These are phyloP conservation scores for Alternaria atra DNA, from an alignment of 2,329 filamentous ascomycete genomes.

Conservation along the genomic window DNA sequence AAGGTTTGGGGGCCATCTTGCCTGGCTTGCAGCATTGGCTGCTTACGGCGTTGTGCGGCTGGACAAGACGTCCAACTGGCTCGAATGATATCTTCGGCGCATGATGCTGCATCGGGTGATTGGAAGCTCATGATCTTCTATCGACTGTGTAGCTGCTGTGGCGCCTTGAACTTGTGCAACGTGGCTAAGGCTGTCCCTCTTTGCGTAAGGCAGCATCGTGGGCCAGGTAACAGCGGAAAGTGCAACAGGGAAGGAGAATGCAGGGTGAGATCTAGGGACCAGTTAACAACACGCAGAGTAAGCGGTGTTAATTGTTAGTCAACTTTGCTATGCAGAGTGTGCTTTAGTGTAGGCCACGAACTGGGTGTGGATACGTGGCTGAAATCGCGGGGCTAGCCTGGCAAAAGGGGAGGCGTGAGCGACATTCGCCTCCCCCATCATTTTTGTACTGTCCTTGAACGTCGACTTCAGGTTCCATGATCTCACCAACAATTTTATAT, in stretches of 20 bases:
- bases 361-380: constrained; percentile 1
- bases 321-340: not conserved
- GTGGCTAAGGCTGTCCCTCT: not conserved
- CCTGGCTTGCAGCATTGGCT: constrained; percentile 10
- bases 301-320: not conserved
- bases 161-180: not conserved
- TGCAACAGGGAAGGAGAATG: not conserved
- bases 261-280: not conserved
- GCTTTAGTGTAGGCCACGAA: not conserved
- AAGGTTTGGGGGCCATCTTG: constrained; percentile 20
- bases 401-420: not conserved
- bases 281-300: not conserved
- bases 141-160: constrained; percentile 3
- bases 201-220: constrained; percentile 4
- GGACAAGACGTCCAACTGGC: constrained; percentile 9
- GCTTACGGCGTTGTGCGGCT: constrained; percentile 22
- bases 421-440: not conserved
- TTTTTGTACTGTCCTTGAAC: not conserved
- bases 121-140: not conserved
- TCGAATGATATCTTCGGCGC: not conserved
- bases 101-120: not conserved
- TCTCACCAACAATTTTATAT: not conserved
- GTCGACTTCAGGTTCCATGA: not conserved
- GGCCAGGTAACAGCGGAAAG: not conserved
- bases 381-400: not conserved